Conservation (phyloP, 2,329 filamentous ascomycete species). For the Fusarium sp. region DNA sequence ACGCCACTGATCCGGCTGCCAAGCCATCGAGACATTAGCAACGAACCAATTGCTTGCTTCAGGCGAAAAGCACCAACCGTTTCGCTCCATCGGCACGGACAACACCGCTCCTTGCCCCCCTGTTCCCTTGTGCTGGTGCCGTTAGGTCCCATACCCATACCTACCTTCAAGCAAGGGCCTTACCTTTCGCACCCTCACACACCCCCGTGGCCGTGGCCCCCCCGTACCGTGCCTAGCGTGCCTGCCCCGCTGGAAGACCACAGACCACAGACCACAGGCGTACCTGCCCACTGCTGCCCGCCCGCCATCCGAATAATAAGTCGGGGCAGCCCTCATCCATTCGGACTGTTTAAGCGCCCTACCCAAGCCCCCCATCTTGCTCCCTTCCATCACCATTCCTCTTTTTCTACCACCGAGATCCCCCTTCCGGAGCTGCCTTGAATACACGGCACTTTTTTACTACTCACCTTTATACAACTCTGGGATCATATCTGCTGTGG, state of each 20-base stretch:
- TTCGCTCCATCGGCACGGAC: conserved; percentile 27
- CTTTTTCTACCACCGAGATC: conserved; percentile 32
- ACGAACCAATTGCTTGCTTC: conserved; percentile 43
- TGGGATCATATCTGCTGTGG: conserved; percentile 31
- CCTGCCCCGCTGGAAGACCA: conserved; percentile 33
- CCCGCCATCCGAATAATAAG: conserved; percentile 46
- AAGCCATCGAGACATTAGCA: conserved; percentile 33
- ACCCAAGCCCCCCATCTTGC: conserved; percentile 31
- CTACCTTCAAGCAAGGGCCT: background rate
- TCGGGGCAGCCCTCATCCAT: conserved; percentile 41
- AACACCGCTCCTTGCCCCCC: conserved; percentile 35
- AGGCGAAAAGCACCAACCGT: conserved; percentile 33
- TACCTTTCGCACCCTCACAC: conserved; percentile 2
- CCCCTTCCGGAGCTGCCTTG: conserved; percentile 17
- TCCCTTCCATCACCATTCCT: conserved; percentile 34
- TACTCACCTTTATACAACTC: conserved; percentile 5
- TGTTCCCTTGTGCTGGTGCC: conserved; percentile 20
- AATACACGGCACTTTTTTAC: conserved; percentile 9
- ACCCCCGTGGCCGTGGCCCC: conserved; percentile 23
- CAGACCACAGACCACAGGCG: conserved; percentile 32
- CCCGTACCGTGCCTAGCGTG: conserved; percentile 42
- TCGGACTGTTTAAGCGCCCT: conserved; percentile 43
- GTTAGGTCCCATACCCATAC: conserved; percentile 1
- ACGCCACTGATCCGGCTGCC: conserved; percentile 41
- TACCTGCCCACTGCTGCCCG: conserved; percentile 29